Evolutionary conservation across 2,329 filamentous ascomycete species (phyloP).

Genomic region (Aspergillus sp.): DNA sequence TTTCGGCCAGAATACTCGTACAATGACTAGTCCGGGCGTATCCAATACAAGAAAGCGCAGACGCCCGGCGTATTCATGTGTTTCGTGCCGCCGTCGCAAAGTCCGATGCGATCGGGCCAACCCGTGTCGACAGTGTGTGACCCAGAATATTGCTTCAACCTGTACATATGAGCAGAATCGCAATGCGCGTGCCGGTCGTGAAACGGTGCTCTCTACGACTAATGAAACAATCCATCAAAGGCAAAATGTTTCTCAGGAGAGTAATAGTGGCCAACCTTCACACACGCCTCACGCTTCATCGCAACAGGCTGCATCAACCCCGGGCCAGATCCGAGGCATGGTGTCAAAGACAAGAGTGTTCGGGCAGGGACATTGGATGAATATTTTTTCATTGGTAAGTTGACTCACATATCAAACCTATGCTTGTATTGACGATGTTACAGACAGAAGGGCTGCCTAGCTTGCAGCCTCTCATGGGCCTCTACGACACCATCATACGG

Average conservation of each 20-base stretch:
- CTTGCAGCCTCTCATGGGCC: constrained; percentile 14
- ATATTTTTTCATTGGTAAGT: constrained; percentile 19
- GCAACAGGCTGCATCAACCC: not conserved
- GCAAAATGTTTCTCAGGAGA: not conserved
- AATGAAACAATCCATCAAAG: fast-evolving
- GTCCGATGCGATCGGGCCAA: not conserved
- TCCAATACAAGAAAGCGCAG: not conserved
- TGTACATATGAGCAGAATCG: not conserved
- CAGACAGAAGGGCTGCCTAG: constrained; percentile 13
- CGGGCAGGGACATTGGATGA: constrained; percentile 31
- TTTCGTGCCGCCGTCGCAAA: not conserved
- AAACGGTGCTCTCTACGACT: not conserved
- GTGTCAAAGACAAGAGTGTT: constrained; percentile 29
- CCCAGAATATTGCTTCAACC: not conserved
- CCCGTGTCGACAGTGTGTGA: not conserved
- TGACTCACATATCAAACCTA: not conserved
- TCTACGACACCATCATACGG: constrained; percentile 1
- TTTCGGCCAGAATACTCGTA: not conserved
- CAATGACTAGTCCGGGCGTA: not conserved
- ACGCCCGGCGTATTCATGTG: not conserved
- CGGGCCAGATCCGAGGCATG: constrained; percentile 17
- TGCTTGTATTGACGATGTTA: not conserved
- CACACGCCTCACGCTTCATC: not conserved
- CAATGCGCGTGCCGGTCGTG: not conserved
- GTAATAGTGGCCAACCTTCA: not conserved